Base-by-base conservation (phyloP, 2,329 filamentous ascomycete genomes). In the Penicillium sp. region DNA sequence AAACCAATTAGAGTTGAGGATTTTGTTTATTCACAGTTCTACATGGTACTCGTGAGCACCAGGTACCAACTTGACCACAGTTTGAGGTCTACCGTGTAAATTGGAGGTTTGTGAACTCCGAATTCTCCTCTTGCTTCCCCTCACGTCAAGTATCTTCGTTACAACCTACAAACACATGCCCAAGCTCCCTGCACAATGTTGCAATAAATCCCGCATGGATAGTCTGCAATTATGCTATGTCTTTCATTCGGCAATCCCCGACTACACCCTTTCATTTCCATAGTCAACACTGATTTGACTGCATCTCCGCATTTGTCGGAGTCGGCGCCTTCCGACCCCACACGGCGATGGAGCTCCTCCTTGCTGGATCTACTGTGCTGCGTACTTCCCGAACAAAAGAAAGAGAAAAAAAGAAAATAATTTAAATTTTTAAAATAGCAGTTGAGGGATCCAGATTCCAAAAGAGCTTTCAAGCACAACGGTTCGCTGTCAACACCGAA, bases 401-500 rank as follows among this genome's bases (percentile, higher is more conserved):
- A 30, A 30, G 50, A 46, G 49, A 47, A 57, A 58, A 29, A 25
- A 53, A 49, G 50, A 53, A 54, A 34, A 45, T 19, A 47, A 14
- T n/a, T n/a, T n/a, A 31, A 43, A 29, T 30, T n/a, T n/a, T n/a
- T n/a, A 54, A 51, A 60, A 49, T 54, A 56, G 49, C 47, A 50
- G 56, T 54, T 39, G 54, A 55, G 46, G 57, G 53, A 60, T 59
- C 58, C 55, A 58, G 56, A 58, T 52, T 56, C 54, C 56, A 54
- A 47, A 46, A 46, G 16, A 12, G 11, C 41, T 36, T 56, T 53
- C 58, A 31, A 43, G 57, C 48, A 25, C 48, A 58, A 54, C 58
- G 59, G 59, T 61, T 61, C 59, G 59, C 58, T 61, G 51, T 54
- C 59, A 55, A 42, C 59, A 61, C 59, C 59, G 59, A 61, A 61